Percentiles rank a stretch among this genome's conserved stretches.
Conservation (phyloP, 106 monocot genomes). For the Platanthera zijinensis region DNA sequence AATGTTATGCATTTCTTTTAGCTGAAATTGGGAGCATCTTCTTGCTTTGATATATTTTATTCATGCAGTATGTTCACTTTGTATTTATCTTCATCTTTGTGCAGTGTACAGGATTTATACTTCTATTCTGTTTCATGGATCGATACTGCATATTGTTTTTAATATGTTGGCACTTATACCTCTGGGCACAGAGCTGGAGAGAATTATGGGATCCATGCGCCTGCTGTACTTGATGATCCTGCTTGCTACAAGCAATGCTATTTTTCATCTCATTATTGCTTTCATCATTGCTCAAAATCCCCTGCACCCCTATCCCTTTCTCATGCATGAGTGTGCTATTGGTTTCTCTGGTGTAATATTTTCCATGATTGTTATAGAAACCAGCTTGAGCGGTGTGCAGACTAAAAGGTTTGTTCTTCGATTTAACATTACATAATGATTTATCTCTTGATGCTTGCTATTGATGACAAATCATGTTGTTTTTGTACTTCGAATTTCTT, state of each 20-base stretch:
- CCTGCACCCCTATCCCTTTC: conserved; percentile 31
- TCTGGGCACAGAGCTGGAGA: conserved; percentile 75
- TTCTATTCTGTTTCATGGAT: conserved; percentile 85
- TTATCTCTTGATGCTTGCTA: background rate
- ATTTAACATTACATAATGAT: background rate
- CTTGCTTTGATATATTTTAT: background rate
- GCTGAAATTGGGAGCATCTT: background rate
- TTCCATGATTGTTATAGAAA: conserved; percentile 93
- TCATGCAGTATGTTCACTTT: background rate
- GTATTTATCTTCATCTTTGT: conserved; percentile 12
- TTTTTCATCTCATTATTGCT: conserved; percentile 73
- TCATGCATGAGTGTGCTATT: conserved; percentile 79
- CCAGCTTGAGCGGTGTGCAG: conserved; percentile 73
- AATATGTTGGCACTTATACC: conserved; percentile 95
- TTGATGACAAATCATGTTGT: background rate
- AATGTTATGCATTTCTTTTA: background rate
- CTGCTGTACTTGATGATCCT: conserved; percentile 70
- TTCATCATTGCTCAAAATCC: conserved; percentile 65
- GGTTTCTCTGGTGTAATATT: conserved; percentile 95
- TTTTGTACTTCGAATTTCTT: background rate
- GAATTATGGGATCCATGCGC: conserved; percentile 88
- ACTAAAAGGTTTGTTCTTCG: conserved; percentile 62
- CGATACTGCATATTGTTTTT: conserved; percentile 78
- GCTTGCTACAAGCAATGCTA: conserved; percentile 71
- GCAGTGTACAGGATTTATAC: conserved; percentile 91